Evolutionary conservation across 768 basidiomycete species (phyloP).

Genomic region (Cytidiella melzeri): DNA sequence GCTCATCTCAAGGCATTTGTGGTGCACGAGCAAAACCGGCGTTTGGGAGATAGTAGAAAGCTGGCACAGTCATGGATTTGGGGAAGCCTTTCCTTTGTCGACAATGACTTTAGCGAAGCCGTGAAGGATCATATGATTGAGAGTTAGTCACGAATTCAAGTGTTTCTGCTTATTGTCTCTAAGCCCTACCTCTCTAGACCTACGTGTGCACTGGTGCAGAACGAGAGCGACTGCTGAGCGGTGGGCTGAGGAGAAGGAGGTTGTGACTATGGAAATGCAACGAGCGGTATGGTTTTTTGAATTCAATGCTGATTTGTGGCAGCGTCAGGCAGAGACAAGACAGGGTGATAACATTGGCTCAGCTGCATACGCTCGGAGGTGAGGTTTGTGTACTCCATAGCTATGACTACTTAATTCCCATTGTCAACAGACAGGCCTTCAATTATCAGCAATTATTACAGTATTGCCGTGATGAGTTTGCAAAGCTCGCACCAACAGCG

Average conservation of each 20-base stretch:
- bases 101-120: not conserved
- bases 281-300: slow-evolving; percentile 1
- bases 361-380: slow-evolving; percentile 1
- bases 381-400: not conserved
- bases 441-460: not conserved
- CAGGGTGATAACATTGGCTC: not conserved
- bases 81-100: slow-evolving; percentile 1
- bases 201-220: slow-evolving; percentile 7
- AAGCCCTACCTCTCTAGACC: not conserved
- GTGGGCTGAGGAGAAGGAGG: slow-evolving; percentile 1
- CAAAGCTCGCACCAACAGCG: not conserved
- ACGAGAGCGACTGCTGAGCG: not conserved
- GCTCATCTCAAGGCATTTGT: slow-evolving; percentile 2
- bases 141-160: not conserved
- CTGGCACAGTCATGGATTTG: slow-evolving; percentile 9
- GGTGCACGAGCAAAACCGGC: not conserved
- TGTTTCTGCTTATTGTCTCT: not conserved
- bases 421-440: slow-evolving; percentile 3
- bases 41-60: slow-evolving; percentile 3
- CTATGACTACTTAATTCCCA: not conserved
- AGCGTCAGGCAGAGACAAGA: not conserved
- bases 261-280: not conserved
- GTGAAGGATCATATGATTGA: not conserved
- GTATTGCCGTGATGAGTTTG: not conserved
- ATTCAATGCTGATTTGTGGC: not conserved